Base-by-base conservation (phyloP, 371 early-diverging fungal species). In the Rhizopus stolonifer region DNA sequence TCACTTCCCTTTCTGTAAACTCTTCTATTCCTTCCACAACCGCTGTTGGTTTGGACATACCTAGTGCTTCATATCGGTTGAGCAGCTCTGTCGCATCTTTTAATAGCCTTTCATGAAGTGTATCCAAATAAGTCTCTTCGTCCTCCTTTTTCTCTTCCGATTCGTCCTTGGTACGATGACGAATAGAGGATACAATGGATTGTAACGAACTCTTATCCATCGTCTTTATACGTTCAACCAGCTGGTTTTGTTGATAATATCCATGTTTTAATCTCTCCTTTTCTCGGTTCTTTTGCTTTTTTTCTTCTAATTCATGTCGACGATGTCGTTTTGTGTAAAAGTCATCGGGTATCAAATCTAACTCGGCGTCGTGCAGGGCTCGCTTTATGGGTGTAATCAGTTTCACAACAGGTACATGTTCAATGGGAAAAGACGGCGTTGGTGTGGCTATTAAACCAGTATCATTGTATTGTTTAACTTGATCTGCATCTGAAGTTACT, bases 211-310 rank as follows among this genome's bases (percentile, higher is more conserved):
- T 64, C 49, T 65, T 69, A 17, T 83, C 80, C 50, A 81, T 73
- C 33, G 74, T 75, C 21, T 77, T 70, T 26, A 84, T 63, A 19
- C 77, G 77, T 32, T 83, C 84, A 15, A 83, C 79, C 15, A 80
- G 69, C 43, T 80, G 71, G 40, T 80, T 80, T 47, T 83, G 82
- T 49, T 84, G 82, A 49, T 84, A 83, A 65, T 82, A 69, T 43
- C 82, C 83, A 49, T 87, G 83, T 19, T 66, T 72, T 40, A 84
- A 48, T 26, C 73, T 63, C 53, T 87, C 87, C 48, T 80, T 75
- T 54, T 87, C 87, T 24, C 87, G 64, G 44, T 87, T 87, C 60
- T 84, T 85, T 49, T 79, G 54, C 45, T 78, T 81, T 61, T 84
- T 85, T 52, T 87, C 87, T 15, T 79, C 81, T 54, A 79, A 65